Evolutionary conservation across 257 asterid genomes (phyloP).

Genomic region (Hygrophila difformis): DNA sequence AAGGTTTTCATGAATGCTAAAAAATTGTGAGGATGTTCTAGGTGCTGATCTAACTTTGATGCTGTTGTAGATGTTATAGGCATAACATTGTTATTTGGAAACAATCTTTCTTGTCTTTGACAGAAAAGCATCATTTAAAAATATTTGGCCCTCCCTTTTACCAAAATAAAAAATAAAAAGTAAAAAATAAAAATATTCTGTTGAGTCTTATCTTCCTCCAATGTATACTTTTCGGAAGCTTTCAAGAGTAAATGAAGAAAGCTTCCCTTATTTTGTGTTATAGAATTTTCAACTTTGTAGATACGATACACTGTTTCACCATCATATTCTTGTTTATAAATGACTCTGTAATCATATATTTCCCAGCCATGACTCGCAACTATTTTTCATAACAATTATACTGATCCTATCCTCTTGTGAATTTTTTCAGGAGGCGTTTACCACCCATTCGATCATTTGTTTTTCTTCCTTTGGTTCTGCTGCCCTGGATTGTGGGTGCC

Average conservation of each 20-base stretch:
- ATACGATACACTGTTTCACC: conserved; percentile 5
- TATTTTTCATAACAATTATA: conserved; percentile 6
- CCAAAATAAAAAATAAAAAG: no score
- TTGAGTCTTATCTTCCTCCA: conserved; percentile 2
- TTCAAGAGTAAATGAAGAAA: not conserved
- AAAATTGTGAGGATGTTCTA: conserved; percentile 3
- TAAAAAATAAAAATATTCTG: no score
- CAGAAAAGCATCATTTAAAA: not conserved
- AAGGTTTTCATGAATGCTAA: not conserved
- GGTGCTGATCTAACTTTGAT: not conserved
- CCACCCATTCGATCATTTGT: conserved; percentile 61
- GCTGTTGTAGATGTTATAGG: not conserved
- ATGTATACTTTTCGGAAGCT: not conserved
- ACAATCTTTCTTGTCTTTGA: not conserved
- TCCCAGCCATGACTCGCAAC: not conserved
- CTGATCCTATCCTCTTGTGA: conserved; percentile 19
- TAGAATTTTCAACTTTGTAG: not conserved
- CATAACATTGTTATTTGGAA: not conserved
- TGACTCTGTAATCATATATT: not conserved
- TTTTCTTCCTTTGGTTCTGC: conserved; percentile 49
- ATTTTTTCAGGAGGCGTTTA: conserved; percentile 66
- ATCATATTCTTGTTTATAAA: not conserved
- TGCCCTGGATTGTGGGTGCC: conserved; percentile 71
- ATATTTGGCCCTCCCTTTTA: no score
- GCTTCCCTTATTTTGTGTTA: not conserved